A percentile compares a stretch with the other conserved stretches of the same genome.
Evolutionary conservation across 2,329 filamentous ascomycete genomes (phyloP).

Genomic region (Tolypocladium inflatum): DNA sequence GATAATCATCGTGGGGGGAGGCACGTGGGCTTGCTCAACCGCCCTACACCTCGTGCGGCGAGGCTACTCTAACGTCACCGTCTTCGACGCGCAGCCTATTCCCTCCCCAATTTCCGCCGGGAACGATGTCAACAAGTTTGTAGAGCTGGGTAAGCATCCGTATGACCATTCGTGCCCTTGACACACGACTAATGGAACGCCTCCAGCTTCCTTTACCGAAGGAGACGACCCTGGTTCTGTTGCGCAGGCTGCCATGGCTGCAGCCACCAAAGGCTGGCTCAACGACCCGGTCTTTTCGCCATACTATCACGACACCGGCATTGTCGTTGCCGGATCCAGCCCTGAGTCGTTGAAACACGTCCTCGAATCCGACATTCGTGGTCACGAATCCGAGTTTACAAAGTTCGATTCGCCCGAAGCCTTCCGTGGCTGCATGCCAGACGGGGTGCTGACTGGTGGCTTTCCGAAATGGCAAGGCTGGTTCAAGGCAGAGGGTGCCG

Average conservation of each 20-base stretch:
- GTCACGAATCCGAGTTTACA: not conserved
- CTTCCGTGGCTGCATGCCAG: not conserved
- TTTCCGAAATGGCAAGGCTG: not conserved
- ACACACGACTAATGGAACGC: not conserved
- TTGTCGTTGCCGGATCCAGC: not conserved
- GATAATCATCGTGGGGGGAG: not conserved
- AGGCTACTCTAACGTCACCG: not conserved
- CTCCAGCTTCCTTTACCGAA: not conserved
- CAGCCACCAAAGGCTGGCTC: not conserved
- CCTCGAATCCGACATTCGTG: not conserved
- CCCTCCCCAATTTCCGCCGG: not conserved
- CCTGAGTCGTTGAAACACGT: not conserved
- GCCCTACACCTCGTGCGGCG: not conserved
- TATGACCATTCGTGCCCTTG: not conserved
- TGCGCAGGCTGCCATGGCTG: not conserved
- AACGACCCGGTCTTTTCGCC: not conserved
- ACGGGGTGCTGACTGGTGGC: not conserved
- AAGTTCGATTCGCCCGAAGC: not conserved
- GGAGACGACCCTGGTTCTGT: not conserved
- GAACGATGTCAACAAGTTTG: not conserved
- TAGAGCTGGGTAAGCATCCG: not conserved
- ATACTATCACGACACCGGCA: not conserved
- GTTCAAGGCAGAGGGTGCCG: not conserved
- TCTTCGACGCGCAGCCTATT: not conserved
- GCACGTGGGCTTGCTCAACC: not conserved